Evolutionary conservation across 1,139 yeast genomes (phyloP).

Genomic region (Diutina sp.): DNA sequence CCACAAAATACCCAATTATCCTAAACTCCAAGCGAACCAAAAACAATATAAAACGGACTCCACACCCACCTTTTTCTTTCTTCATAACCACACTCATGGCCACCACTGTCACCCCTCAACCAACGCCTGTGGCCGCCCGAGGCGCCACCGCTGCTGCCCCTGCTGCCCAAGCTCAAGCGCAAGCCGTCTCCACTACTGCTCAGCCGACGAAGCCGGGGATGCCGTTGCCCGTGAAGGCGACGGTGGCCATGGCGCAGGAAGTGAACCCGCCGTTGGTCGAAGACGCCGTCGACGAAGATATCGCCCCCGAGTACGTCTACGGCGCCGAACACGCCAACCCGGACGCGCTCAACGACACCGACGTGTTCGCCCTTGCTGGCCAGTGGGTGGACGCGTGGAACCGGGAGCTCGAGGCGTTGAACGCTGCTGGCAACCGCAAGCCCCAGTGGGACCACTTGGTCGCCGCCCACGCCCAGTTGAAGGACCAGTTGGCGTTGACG

Average conservation of each 20-base stretch:
- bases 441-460: slow-evolving; percentile 9
- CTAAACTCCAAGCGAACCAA: background rate
- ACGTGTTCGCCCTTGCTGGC: slow-evolving; percentile 10
- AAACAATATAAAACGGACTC: background rate
- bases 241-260: slow-evolving; percentile 8
- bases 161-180: background rate
- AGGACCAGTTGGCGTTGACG: slow-evolving; percentile 19
- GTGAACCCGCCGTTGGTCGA: slow-evolving; percentile 15
- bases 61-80: background rate
- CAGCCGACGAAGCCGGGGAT: background rate
- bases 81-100: background rate
- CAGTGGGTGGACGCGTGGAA: slow-evolving; percentile 18
- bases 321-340: slow-evolving; percentile 14
- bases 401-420: slow-evolving; percentile 6
- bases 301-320: slow-evolving; percentile 15
- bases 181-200: background rate
- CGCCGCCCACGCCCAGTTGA: slow-evolving; percentile 19
- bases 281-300: slow-evolving; percentile 13
- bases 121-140: background rate
- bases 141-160: background rate
- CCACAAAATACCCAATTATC: background rate
- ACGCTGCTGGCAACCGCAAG: slow-evolving; percentile 2
- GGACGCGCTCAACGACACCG: slow-evolving; percentile 10
- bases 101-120: background rate
- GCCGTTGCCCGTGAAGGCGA: slow-evolving; percentile 7